Conservation (phyloP, 306 rosid species). For the Vigna angularis region DNA sequence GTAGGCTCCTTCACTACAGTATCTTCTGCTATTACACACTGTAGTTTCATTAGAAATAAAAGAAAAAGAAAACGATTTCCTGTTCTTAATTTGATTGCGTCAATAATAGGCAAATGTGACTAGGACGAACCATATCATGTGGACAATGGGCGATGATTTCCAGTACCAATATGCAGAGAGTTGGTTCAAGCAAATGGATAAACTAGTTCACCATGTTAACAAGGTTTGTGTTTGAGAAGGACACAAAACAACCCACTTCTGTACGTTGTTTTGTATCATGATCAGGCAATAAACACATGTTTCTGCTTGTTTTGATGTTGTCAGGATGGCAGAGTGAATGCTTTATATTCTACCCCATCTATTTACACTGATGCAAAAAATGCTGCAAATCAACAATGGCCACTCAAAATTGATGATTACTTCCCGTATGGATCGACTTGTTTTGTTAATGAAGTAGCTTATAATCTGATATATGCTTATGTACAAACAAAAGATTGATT, state of each 20-base stretch:
- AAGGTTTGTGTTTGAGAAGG: neutral
- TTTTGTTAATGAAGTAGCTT: neutral
- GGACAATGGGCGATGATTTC: conserved; percentile 27
- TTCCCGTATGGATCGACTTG: neutral
- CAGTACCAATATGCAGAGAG: conserved; percentile 19
- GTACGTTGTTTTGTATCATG: neutral
- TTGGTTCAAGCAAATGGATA: conserved; percentile 25
- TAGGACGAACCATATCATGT: conserved; percentile 20
- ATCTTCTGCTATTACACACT: neutral
- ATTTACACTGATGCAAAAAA: conserved; percentile 18
- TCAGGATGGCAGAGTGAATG: conserved; percentile 22
- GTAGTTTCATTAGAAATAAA: neutral
- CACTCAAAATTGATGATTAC: conserved; percentile 16
- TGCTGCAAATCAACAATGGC: conserved; percentile 18
- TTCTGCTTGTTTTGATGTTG: neutral
- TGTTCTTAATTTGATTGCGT: neutral
- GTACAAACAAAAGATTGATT: neutral
- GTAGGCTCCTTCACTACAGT: neutral
- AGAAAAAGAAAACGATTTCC: neutral
- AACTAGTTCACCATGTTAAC: conserved; percentile 17
- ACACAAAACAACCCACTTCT: neutral
- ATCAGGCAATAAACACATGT: neutral
- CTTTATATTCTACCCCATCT: conserved; percentile 21
- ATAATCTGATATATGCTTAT: neutral
- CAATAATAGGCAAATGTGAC: conserved; percentile 5